Percentiles rank a stretch among this genome's conserved stretches.
Evolutionary conservation across 1,284 basidiomycete genomes (phyloP).

Genomic region (Coniophora puteana): DNA sequence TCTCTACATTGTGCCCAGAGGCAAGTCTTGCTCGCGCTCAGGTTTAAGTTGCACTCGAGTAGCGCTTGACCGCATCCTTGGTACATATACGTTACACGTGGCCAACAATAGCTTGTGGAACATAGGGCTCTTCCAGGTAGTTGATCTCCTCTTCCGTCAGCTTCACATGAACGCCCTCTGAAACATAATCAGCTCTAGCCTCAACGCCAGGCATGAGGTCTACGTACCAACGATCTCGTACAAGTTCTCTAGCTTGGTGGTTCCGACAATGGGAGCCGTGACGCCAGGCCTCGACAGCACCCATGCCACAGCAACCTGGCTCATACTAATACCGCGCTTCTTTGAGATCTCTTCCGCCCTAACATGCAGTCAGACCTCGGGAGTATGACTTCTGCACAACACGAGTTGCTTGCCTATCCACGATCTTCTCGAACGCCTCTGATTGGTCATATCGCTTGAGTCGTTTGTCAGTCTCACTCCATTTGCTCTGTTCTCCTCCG

Average conservation of each 20-base stretch:
- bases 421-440: conserved; percentile 21
- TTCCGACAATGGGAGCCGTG: conserved; percentile 39
- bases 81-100: conserved; percentile 14
- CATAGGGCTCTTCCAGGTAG: conserved; percentile 36
- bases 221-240: conserved; percentile 30
- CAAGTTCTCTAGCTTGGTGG: conserved; percentile 33
- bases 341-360: conserved; percentile 38
- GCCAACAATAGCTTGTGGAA: conserved; percentile 26
- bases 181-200: neutral
- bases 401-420: conserved; percentile 21
- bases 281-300: conserved; percentile 28
- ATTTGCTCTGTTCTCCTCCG: conserved; percentile 21
- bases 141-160: conserved; percentile 39
- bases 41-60: no score
- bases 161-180: conserved; percentile 28
- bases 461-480: conserved; percentile 25
- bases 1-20: no score
- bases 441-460: conserved; percentile 7
- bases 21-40: no score
- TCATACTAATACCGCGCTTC: conserved; percentile 37
- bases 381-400: neutral
- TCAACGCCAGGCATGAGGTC: neutral
- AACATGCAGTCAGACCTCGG: no score
- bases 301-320: conserved; percentile 45
- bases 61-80: no score